Conservation (phyloP, 805 yeast species). For the Zygotorulaspora florentina region DNA sequence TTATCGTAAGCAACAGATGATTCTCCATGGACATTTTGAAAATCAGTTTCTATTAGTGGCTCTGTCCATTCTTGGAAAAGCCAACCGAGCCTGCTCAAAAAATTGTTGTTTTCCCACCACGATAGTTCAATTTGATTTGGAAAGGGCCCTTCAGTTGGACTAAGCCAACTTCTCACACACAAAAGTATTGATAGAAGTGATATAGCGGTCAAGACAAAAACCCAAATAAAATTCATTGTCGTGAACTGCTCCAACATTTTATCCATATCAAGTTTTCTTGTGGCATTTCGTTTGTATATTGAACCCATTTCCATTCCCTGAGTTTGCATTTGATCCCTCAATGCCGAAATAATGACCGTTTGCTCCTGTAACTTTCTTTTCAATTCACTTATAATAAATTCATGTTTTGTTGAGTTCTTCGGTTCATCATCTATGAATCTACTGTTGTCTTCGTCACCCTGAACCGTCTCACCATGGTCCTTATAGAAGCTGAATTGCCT, state of each 20-base stretch:
- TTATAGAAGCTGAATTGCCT: slow-evolving; percentile 31
- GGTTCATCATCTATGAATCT: slow-evolving; percentile 1
- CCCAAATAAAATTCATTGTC: not conserved
- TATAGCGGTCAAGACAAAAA: not conserved
- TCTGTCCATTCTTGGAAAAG: slow-evolving; percentile 17
- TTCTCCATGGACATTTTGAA: slow-evolving; percentile 1
- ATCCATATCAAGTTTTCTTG: not conserved
- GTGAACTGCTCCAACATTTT: not conserved
- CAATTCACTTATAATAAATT: slow-evolving; percentile 30
- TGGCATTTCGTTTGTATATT: not conserved
- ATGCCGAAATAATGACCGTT: slow-evolving; percentile 20
- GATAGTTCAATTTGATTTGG: slow-evolving; percentile 4
- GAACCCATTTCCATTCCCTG: not conserved
- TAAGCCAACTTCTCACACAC: not conserved
- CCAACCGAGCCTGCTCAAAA: slow-evolving; percentile 23
- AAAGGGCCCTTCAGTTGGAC: not conserved
- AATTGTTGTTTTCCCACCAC: slow-evolving; percentile 27
- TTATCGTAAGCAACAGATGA: slow-evolving; percentile 20
- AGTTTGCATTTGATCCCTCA: slow-evolving; percentile 19
- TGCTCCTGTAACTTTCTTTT: slow-evolving; percentile 30
- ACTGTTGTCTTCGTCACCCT: not conserved
- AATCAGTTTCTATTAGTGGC: not conserved
- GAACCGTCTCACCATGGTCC: slow-evolving; percentile 16
- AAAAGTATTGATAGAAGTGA: not conserved
- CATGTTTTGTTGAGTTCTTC: slow-evolving; percentile 19